Evolutionary conservation across 768 basidiomycete genomes (phyloP), one percentile per base, ranked within the genome.

Genomic region (Lentinula aciculospora): DNA sequence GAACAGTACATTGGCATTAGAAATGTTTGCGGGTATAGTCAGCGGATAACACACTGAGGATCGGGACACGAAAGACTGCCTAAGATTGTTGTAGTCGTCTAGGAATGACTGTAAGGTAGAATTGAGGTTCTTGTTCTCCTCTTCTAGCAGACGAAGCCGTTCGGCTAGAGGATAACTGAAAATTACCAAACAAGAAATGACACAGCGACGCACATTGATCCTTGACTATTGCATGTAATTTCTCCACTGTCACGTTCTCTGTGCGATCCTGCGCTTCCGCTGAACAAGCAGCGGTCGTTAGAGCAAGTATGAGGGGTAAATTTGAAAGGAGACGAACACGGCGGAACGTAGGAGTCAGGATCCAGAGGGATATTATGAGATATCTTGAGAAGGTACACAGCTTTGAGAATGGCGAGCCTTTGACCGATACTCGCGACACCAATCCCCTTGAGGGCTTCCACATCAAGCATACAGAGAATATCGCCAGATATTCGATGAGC

Each of bases 401-500:
- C 88, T 71, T 94, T 95, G 69, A 98, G 85, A 61, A 98, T 93
- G 44, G 90, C 79, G 34, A 99, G 74, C 56, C 97, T 80, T 71
- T 98, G 95, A 21, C 97, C 97, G 61, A 98, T 83, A 34, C 89
- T 92, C n/a, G 81, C 68, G 42, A 99, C 81, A 7, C 97, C 97
- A 57, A 98, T 75, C 42, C 89, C 86, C 71, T 90, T 92, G 62
- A 99, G 82, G 1, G 83, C 73, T 23, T 94, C 90, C n/a, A 85
- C 79, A 68, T 94, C 89, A 48, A 98, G 79, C 64, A 89, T 75
- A 61, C 88, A 85, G 6, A 99, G 81, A 1, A 92, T 84, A 61
- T 98, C 94, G 56, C 97, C 97, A 17, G 88, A 88, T 62, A 99
- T 92, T 61, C 84, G 88, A 70, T 99, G 90, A 68, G 94, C 96